Conservation (phyloP, 2,329 filamentous ascomycete genomes). For the Colletotrichum orchidophilum region DNA sequence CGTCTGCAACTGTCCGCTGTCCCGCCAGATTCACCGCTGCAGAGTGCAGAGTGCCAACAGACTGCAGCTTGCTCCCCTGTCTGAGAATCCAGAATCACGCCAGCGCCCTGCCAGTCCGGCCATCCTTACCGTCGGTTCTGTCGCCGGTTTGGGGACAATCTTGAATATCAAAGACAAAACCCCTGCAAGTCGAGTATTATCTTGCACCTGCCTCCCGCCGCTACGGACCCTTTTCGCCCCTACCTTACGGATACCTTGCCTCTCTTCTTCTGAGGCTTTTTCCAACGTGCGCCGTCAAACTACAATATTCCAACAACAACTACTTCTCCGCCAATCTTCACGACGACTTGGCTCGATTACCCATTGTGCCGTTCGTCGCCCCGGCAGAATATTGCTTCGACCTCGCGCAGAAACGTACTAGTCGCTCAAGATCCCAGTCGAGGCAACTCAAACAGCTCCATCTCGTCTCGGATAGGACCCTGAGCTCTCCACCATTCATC, state of each 20-base stretch:
- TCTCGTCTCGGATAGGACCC: slow-evolving; percentile 20
- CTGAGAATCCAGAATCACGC: background rate
- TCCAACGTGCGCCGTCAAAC: background rate
- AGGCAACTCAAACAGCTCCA: slow-evolving; percentile 27
- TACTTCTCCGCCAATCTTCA: background rate
- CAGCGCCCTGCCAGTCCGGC: background rate
- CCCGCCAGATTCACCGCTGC: slow-evolving; percentile 5
- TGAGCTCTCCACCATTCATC: slow-evolving; percentile 23
- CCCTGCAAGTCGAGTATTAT: slow-evolving; percentile 26
- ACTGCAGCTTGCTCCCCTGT: background rate
- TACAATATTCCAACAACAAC: background rate
- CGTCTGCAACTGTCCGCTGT: slow-evolving; percentile 1
- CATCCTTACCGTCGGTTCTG: slow-evolving; percentile 26
- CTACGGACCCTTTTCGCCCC: background rate
- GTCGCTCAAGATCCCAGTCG: background rate
- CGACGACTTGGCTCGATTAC: background rate
- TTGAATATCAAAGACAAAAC: slow-evolving; percentile 2
- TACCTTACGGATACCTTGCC: no score
- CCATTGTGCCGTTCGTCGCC: background rate
- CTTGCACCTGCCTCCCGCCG: slow-evolving; percentile 20
- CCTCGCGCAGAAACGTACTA: slow-evolving; percentile 7
- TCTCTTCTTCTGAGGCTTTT: background rate
- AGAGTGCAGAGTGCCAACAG: background rate
- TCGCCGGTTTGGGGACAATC: slow-evolving; percentile 23
- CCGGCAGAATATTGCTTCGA: background rate